Evolutionary conservation across 1,284 basidiomycete genomes (phyloP).

Genomic region (Cystobasidium pallidum): DNA sequence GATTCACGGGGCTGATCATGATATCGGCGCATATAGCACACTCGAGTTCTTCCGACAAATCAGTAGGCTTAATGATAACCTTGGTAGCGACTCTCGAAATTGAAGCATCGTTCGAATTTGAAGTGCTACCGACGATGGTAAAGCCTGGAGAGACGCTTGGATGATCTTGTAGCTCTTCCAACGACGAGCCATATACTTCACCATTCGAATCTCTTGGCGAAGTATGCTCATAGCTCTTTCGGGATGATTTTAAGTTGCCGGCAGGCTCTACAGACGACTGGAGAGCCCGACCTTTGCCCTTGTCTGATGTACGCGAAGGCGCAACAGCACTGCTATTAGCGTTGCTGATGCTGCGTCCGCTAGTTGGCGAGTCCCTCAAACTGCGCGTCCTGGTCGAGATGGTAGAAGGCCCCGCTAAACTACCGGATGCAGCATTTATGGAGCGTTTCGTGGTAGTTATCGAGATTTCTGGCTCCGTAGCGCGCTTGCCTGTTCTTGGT

Average conservation of each 20-base stretch:
- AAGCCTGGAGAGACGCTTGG: background rate
- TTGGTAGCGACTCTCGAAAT: conserved; percentile 17
- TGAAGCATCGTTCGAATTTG: background rate
- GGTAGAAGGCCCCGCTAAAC: background rate
- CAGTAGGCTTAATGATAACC: conserved; percentile 24
- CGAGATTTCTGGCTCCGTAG: background rate
- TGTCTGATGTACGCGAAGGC: background rate
- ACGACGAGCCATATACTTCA: background rate
- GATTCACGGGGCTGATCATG: conserved; percentile 38
- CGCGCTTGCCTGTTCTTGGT: background rate
- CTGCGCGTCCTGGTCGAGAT: background rate
- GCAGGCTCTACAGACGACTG: conserved; percentile 1
- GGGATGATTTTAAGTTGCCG: background rate
- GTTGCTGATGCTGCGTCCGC: background rate
- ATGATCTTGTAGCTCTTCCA: background rate
- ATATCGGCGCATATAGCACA: conserved; percentile 35
- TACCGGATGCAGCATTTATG: background rate
- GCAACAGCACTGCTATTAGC: background rate
- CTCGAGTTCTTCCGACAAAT: conserved; percentile 36
- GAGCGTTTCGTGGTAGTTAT: background rate
- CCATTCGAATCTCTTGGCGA: background rate
- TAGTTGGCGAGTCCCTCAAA: background rate
- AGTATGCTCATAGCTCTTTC: background rate
- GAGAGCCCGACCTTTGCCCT: background rate
- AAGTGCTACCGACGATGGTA: background rate